These are phyloP conservation scores for Nemania sp. DNA, from an alignment of 2,329 filamentous ascomycete genomes.

Conservation along the genomic window DNA sequence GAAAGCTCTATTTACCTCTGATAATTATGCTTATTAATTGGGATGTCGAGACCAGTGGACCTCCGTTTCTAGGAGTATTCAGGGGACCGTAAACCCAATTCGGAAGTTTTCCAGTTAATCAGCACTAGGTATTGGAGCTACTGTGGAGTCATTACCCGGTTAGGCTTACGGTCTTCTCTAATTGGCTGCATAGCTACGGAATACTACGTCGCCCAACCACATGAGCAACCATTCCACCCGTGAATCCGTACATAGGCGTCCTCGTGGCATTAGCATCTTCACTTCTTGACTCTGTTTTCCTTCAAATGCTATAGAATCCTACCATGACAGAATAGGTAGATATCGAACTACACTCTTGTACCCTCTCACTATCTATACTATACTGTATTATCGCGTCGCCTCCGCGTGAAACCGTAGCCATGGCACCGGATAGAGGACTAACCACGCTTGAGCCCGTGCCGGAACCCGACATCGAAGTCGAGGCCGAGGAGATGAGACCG, in stretches of 20 bases:
- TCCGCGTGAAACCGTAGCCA: constrained; percentile 22
- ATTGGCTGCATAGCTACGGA: background rate
- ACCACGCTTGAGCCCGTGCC: constrained; percentile 21
- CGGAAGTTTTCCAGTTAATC: background rate
- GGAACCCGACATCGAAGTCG: constrained; percentile 25
- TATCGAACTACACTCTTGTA: background rate
- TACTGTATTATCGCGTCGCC: background rate
- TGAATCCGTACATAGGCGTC: background rate
- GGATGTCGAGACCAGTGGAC: background rate
- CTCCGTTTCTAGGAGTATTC: constrained; percentile 2
- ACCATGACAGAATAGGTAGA: constrained; percentile 8
- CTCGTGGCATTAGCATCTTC: constrained; percentile 6
- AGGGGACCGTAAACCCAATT: background rate
- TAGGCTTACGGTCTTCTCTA: background rate
- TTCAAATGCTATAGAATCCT: background rate
- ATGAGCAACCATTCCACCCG: constrained; percentile 20
- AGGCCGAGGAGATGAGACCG: constrained; percentile 22
- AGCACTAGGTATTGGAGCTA: background rate
- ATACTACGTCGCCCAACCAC: constrained; percentile 9
- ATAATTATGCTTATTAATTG: constrained; percentile 2
- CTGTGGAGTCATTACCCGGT: background rate
- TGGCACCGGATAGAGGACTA: constrained; percentile 49
- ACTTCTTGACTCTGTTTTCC: background rate
- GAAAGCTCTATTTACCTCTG: background rate
- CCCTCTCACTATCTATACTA: background rate